Evolutionary conservation across 495 filamentous ascomycete species (phyloP).

Genomic region (Tuber magnatum): DNA sequence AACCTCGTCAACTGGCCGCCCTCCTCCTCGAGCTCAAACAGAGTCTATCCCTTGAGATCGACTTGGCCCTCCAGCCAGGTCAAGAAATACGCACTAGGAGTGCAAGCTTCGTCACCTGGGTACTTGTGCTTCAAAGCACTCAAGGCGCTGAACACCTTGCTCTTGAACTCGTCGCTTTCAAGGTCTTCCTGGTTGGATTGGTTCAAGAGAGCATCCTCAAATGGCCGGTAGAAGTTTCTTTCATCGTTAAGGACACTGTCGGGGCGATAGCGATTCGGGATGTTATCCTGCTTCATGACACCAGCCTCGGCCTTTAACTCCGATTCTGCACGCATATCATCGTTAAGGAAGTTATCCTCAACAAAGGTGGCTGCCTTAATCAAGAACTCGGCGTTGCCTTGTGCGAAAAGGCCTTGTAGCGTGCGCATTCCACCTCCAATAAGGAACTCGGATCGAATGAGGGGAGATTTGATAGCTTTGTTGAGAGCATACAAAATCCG

Average conservation of each 20-base stretch:
- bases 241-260: constrained; percentile 23
- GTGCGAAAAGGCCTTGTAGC: constrained; percentile 49
- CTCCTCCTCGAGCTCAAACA: constrained; percentile 43
- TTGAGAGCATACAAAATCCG: constrained; percentile 39
- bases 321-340: constrained; percentile 49
- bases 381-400: constrained; percentile 45
- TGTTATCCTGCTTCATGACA: constrained; percentile 27
- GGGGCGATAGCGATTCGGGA: constrained; percentile 21
- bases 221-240: constrained; percentile 27
- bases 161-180: constrained; percentile 24
- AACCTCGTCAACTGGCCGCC: constrained; percentile 34
- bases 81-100: constrained; percentile 23
- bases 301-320: constrained; percentile 1
- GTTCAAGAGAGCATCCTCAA: constrained; percentile 29
- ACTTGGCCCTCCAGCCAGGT: constrained; percentile 17
- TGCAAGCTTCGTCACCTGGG: constrained; percentile 25
- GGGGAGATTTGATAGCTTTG: constrained; percentile 32
- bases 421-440: constrained; percentile 39
- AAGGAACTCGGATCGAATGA: constrained; percentile 33
- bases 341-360: constrained; percentile 56
- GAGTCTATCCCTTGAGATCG: constrained; percentile 24
- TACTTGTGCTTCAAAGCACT: constrained; percentile 30
- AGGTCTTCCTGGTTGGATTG: constrained; percentile 7
- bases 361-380: constrained; percentile 49
- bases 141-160: constrained; percentile 31